phyloP scores from a whole-genome alignment of 2,329 filamentous ascomycete genomes.

The Aurifilum marmelostoma region DNA sequence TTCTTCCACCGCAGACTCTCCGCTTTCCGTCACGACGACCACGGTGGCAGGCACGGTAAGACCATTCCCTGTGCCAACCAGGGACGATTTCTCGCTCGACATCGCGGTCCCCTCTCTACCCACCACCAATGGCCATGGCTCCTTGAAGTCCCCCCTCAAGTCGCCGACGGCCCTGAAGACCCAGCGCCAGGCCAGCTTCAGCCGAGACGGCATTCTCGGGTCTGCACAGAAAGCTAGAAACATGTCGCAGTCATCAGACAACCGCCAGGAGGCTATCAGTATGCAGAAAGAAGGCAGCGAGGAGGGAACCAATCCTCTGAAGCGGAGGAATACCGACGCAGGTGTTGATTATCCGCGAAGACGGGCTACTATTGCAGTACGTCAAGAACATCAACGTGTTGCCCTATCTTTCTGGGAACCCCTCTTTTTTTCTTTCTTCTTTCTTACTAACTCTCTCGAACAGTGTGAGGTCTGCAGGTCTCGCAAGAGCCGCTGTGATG shows the following conservation, averaged over 20 bases:
- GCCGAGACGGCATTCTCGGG: conserved; percentile 57
- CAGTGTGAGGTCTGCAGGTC: conserved; percentile 83
- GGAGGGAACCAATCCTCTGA: conserved; percentile 61
- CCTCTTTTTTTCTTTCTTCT: neutral
- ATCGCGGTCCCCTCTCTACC: conserved; percentile 50
- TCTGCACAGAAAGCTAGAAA: conserved; percentile 58
- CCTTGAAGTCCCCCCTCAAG: conserved; percentile 60
- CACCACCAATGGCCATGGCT: conserved; percentile 37
- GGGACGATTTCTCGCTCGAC: conserved; percentile 54
- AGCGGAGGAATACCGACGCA: conserved; percentile 64
- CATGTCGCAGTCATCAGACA: conserved; percentile 58
- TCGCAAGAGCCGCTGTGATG: conserved; percentile 78
- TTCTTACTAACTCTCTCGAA: conserved; percentile 17
- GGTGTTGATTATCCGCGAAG: conserved; percentile 66
- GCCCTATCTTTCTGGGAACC: neutral
- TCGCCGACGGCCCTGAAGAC: conserved; percentile 55
- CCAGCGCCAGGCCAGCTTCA: conserved; percentile 53
- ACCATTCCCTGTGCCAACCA: conserved; percentile 49
- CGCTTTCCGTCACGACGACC: conserved; percentile 46
- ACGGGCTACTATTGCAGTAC: conserved; percentile 67
- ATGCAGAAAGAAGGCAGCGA: conserved; percentile 52
- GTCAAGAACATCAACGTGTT: conserved; percentile 36
- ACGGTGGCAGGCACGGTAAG: conserved; percentile 41
- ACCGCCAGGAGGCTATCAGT: conserved; percentile 45
- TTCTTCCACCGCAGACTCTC: conserved; percentile 58